These are phyloP conservation scores for Pichia eremophila DNA, from an alignment of 805 yeast species.

Conservation along the genomic window DNA sequence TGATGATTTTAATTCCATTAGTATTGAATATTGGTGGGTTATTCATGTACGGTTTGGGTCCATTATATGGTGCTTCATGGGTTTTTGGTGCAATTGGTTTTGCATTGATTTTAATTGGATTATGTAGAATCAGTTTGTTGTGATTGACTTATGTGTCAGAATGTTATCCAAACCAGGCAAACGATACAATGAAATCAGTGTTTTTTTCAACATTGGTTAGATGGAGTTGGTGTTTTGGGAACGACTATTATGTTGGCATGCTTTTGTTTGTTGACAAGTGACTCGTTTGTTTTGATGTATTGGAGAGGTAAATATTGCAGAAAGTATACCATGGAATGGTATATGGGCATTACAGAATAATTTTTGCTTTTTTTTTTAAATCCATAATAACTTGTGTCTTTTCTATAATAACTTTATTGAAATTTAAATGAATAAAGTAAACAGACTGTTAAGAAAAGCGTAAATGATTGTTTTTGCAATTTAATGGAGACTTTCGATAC, in stretches of 20 bases:
- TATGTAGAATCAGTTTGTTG: not conserved
- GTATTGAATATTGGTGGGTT: not conserved
- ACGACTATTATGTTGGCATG: not conserved
- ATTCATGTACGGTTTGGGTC: conserved; percentile 1
- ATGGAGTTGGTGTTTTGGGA: not conserved
- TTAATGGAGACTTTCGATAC: conserved; percentile 8
- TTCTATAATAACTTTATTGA: no score
- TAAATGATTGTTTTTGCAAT: no score
- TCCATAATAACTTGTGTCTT: no score
- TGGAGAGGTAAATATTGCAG: conserved; percentile 1
- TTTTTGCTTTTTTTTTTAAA: no score
- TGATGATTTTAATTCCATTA: not conserved
- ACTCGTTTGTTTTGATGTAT: not conserved
- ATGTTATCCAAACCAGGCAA: conserved; percentile 2
- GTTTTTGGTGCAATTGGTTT: conserved; percentile 3
- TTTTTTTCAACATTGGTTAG: conserved; percentile 4
- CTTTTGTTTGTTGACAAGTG: not conserved
- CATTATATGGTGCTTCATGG: conserved; percentile 1
- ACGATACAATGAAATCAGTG: not conserved
- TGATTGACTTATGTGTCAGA: not conserved
- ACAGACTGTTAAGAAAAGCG: no score
- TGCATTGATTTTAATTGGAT: not conserved
- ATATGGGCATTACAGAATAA: no score
- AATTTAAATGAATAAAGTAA: no score
- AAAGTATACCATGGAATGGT: not conserved